Evolutionary conservation across 495 filamentous ascomycete genomes (phyloP).

Genomic region (Penicillium angulare): DNA sequence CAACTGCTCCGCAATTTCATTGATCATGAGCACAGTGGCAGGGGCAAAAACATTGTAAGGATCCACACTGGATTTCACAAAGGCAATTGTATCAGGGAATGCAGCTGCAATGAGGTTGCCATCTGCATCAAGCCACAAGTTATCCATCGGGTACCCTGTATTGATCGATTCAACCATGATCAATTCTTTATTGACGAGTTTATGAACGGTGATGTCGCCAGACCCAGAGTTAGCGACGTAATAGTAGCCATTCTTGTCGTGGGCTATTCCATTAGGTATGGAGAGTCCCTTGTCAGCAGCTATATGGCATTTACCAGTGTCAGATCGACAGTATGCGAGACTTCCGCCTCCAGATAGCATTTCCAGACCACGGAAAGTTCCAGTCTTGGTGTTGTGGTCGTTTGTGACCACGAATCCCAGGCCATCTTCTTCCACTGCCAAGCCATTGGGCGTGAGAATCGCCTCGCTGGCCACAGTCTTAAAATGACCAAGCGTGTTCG

Average conservation of each 20-base stretch:
- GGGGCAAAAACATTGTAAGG: slow-evolving; percentile 13
- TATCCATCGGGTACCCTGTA: slow-evolving; percentile 31
- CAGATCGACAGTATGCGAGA: slow-evolving; percentile 16
- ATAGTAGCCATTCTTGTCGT: slow-evolving; percentile 24
- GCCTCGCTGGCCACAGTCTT: slow-evolving; percentile 26
- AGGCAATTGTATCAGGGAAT: slow-evolving; percentile 19
- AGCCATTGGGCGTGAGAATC: slow-evolving; percentile 35
- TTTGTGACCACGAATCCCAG: slow-evolving; percentile 32
- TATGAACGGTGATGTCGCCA: slow-evolving; percentile 24
- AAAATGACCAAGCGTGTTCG: slow-evolving; percentile 24
- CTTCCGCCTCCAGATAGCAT: slow-evolving; percentile 15
- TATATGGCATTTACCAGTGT: slow-evolving; percentile 27
- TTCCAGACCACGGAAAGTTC: slow-evolving; percentile 17
- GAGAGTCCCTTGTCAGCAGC: slow-evolving; percentile 16
- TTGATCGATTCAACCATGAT: slow-evolving; percentile 26
- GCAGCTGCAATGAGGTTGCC: slow-evolving; percentile 35
- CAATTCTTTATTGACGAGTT: slow-evolving; percentile 12
- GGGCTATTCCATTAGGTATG: slow-evolving; percentile 36
- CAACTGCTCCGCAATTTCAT: no score
- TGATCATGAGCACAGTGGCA: slow-evolving; percentile 11
- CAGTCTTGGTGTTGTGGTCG: slow-evolving; percentile 31
- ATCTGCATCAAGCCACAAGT: slow-evolving; percentile 35
- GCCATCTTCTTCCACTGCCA: slow-evolving; percentile 39
- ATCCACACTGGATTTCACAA: slow-evolving; percentile 6
- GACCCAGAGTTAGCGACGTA: slow-evolving; percentile 29